Evolutionary conservation across 176 grass and related monocot species (phyloP).

Genomic region (Eleusine indica): DNA sequence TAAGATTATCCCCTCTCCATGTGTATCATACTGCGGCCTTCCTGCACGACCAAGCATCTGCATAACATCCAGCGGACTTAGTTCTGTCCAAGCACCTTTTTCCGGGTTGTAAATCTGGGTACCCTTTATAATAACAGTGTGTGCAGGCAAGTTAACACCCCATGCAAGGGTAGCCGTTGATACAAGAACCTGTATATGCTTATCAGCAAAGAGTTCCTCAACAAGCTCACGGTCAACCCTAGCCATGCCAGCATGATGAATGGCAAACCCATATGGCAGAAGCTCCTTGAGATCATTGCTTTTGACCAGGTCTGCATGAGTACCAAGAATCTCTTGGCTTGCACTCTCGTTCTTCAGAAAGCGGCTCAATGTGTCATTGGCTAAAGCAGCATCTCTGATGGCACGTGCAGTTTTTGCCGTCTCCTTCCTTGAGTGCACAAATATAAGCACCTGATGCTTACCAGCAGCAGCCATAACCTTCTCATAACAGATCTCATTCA

Average conservation of each 20-base stretch:
- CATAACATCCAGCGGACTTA: conserved; percentile 97
- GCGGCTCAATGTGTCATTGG: conserved; percentile 76
- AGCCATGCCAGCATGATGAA: conserved; percentile 95
- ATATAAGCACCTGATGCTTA: conserved; percentile 97
- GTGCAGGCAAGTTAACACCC: conserved; percentile 96
- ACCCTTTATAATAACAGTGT: conserved; percentile 96
- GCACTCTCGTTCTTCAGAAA: conserved; percentile 92
- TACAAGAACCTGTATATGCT: conserved; percentile 91
- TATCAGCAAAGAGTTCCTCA: conserved; percentile 87
- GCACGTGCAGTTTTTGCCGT: conserved; percentile 90
- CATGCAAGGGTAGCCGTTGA: conserved; percentile 92
- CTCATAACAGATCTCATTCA: conserved; percentile 97
- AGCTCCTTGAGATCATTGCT: conserved; percentile 92
- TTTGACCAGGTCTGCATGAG: conserved; percentile 87
- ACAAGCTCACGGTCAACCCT: conserved; percentile 83
- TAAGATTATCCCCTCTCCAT: conserved; percentile 95
- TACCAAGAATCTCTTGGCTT: conserved; percentile 87
- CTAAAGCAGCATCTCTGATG: conserved; percentile 82
- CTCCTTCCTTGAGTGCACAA: conserved; percentile 98
- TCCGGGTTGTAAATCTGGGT: conserved; percentile 98
- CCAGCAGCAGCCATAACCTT: conserved; percentile 91
- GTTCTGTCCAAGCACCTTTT: conserved; percentile 95
- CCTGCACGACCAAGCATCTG: conserved; percentile 99
- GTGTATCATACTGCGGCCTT: conserved; percentile 93
- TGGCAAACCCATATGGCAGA: conserved; percentile 93